Evolutionary conservation across 2,329 filamentous ascomycete genomes (phyloP), one percentile per base, ranked within the genome.

Genomic region (Clonostachys solani): DNA sequence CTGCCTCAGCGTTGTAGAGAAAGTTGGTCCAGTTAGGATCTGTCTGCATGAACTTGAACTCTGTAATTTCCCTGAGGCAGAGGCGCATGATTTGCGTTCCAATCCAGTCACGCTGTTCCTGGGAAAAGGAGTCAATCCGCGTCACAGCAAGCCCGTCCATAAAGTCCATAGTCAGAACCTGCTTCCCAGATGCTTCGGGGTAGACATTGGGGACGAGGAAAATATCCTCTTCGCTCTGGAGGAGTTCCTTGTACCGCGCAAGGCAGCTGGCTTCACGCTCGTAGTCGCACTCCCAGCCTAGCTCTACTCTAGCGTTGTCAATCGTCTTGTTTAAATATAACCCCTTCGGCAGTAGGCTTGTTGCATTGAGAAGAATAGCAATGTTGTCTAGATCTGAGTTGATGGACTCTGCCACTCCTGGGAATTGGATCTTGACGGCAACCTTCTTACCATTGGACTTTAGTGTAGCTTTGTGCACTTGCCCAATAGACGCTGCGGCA

Each of bases 21-120:
- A 99, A 99, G 68, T 99, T 99, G 34, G 92, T 97, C 94, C 94
- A 99, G 74, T 99, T 99, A 38, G 94, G 94, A 62, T 99, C 94
- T 6, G 94, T 99, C 71, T 99, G 94, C 94, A 99, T 99, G 72
- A 95, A 97, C 50, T 78, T 84, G 80, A 96, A 97, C 67, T 96
- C 90, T 53, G 86, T 86, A 56, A 97, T 92, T 69, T 97, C 94
- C 49, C 92, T 86, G 37, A 97, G 78, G 62, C 91, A 97, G 12
- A 99, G 83, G 5, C 91, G 87, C 45, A 97, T 79, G 54, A 97
- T 89, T 59, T 97, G 89, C 1, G 90, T 94, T 46, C 94, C 94
- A 59, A 99, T 95, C 89, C 92, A 96, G 71, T 99, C 91, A 50
- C 86, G 84, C 65, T 97, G 90, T 44, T 82, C 75, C 62, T 97